These are phyloP conservation scores for Schizophyllum commune DNA, from an alignment of 1,284 basidiomycete species.

Conservation along the genomic window DNA sequence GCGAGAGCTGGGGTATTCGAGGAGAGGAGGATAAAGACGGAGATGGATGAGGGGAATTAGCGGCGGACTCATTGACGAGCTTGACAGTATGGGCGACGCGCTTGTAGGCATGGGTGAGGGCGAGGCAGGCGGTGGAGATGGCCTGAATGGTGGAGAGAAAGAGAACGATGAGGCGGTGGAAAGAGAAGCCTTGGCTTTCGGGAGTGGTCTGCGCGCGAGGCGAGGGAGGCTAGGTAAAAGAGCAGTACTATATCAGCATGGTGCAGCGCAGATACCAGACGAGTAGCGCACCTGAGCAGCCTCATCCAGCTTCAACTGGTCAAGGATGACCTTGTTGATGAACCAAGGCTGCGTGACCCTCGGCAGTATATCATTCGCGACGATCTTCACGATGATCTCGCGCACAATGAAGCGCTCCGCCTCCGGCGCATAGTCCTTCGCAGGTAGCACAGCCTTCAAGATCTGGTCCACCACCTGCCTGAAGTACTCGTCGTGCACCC, in stretches of 20 bases:
- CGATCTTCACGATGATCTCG: constrained; percentile 68
- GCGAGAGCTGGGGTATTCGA: not conserved
- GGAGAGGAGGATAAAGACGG: constrained; percentile 5
- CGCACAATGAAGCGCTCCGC: constrained; percentile 68
- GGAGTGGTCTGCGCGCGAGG: constrained; percentile 20
- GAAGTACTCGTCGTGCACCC: constrained; percentile 66
- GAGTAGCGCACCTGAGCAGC: constrained; percentile 26
- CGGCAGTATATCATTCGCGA: constrained; percentile 58
- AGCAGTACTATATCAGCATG: constrained; percentile 8
- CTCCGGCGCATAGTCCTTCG: constrained; percentile 62
- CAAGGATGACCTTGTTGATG: constrained; percentile 57
- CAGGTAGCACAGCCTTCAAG: constrained; percentile 57
- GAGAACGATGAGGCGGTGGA: constrained; percentile 55
- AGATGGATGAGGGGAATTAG: constrained; percentile 12
- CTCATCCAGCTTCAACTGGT: constrained; percentile 41
- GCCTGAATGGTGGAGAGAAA: constrained; percentile 66
- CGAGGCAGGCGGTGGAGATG: constrained; percentile 59
- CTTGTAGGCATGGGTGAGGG: constrained; percentile 62
- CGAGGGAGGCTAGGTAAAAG: constrained; percentile 12
- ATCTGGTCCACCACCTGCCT: constrained; percentile 68
- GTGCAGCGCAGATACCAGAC: constrained; percentile 4
- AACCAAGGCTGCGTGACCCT: constrained; percentile 78
- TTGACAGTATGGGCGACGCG: constrained; percentile 56
- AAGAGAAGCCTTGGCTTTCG: constrained; percentile 27
- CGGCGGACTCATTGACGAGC: constrained; percentile 44